Base-by-base conservation (phyloP, 2,329 filamentous ascomycete genomes). In the Graphiopsis chlorocephala region DNA sequence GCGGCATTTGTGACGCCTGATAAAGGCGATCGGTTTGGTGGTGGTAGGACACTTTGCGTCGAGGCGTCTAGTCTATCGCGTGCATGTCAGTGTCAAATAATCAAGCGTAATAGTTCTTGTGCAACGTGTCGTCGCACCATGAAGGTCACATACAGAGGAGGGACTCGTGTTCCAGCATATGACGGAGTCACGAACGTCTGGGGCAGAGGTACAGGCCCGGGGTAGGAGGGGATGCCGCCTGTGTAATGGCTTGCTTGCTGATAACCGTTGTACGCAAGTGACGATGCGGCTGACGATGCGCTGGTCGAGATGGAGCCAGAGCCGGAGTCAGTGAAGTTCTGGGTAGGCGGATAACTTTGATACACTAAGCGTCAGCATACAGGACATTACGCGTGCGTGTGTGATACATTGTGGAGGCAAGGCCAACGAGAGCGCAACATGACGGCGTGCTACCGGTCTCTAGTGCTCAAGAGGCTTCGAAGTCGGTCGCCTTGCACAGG, bases 251-350 rank as follows among this genome's bases (percentile, higher is more conserved):
- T 76, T 64, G 70, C 29, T 35, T 56, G 66, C 61, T 69, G 72
- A 48, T 75, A 76, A 65, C 66, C 70, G 65, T 71, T 72, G 72
- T 76, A 83, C 68, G 79, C 76, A 69, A 81, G 77, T 56, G 81
- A 81, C 31, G 82, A 83, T 65, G 79, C 77, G 71, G 80, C 81
- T 68, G 83, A 84, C 69, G 80, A 81, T 65, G 81, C 81, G 71
- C 80, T 83, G 70, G 81, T 80, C 68, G 82, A 83, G 71, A 80
- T 81, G 68, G 81, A 85, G 72, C 83, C 84, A 64, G 81, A 83
- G 64, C 81, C 83, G 66, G 84, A 84, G 76, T 86, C 84, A 66
- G 85, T 81, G 70, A 85, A 80, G 69, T 81, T 79, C 72, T 80
- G 76, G 66, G 78, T 78, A 68, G 80, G 71, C 67, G 82, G 79